phyloP scores from a whole-genome alignment of 2,329 filamentous ascomycete genomes.

The Pseudogymnoascus sp. region DNA sequence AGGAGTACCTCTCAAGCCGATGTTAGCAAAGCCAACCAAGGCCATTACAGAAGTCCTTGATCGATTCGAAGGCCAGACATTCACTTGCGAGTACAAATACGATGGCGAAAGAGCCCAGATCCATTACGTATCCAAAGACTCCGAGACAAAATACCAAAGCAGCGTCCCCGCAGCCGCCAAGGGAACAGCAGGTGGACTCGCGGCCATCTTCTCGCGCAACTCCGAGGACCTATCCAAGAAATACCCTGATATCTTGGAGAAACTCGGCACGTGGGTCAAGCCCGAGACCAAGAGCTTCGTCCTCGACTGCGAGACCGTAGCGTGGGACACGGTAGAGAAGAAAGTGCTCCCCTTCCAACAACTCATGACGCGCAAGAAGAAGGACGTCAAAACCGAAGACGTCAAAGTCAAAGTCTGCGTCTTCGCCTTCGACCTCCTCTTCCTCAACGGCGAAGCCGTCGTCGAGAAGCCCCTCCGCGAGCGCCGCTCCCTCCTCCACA shows the following conservation, averaged over 20 bases:
- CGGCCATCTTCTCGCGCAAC: constrained; percentile 94
- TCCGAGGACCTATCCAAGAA: constrained; percentile 97
- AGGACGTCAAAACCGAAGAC: constrained; percentile 92
- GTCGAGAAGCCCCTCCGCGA: constrained; percentile 84
- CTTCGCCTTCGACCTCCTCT: constrained; percentile 92
- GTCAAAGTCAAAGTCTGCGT: constrained; percentile 96
- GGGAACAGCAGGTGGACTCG: constrained; percentile 52
- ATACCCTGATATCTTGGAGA: constrained; percentile 89
- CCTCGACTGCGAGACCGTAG: constrained; percentile 96
- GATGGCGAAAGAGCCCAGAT: constrained; percentile 98
- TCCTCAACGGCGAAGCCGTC: constrained; percentile 82
- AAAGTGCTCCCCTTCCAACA: constrained; percentile 96
- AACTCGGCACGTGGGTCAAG: constrained; percentile 85
- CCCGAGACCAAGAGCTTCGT: constrained; percentile 89
- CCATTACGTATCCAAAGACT: constrained; percentile 85
- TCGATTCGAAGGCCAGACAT: constrained; percentile 88
- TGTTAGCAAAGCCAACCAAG: constrained; percentile 98
- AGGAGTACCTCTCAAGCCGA: constrained; percentile 91
- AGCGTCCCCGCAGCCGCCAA: constrained; percentile 56
- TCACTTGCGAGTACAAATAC: constrained; percentile 99
- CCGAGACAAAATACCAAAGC: constrained; percentile 61
- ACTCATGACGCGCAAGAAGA: constrained; percentile 95
- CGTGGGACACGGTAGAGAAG: constrained; percentile 91
- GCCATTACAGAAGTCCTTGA: constrained; percentile 96
- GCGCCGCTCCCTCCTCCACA: constrained; percentile 66